Percentiles rank a stretch among this genome's conserved stretches.
Evolutionary conservation across 1,139 yeast species (phyloP).

Genomic region (Tardiomyces digboiensis): DNA sequence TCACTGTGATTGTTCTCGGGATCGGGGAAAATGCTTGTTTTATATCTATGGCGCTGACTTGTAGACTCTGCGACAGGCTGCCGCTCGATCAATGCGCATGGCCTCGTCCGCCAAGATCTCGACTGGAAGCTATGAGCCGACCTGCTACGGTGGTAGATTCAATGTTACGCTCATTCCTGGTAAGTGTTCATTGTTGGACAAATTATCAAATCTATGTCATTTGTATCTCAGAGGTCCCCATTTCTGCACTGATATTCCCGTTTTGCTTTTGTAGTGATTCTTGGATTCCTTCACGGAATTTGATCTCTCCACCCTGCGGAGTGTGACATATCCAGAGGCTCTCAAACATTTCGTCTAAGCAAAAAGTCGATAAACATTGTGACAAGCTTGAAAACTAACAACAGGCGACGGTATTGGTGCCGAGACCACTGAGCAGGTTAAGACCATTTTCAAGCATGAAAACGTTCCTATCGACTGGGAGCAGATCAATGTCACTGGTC

Average conservation of each 20-base stretch:
- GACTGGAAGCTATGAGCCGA: slow-evolving; percentile 42
- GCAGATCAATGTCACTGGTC: slow-evolving; percentile 79
- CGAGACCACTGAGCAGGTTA: slow-evolving; percentile 91
- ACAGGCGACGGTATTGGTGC: slow-evolving; percentile 90
- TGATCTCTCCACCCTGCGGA: not conserved
- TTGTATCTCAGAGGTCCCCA: no score
- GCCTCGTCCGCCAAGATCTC: slow-evolving; percentile 1
- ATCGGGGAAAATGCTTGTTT: no score
- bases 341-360: not conserved
- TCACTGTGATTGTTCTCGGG: no score
- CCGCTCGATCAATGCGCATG: not conserved
- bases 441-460: slow-evolving; percentile 76
- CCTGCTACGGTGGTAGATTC: slow-evolving; percentile 91
- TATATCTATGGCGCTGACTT: not conserved
- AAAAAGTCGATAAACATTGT: no score
- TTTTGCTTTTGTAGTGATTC: not conserved
- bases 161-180: slow-evolving; percentile 92
- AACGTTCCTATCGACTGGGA: slow-evolving; percentile 94
- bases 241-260: not conserved
- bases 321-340: not conserved
- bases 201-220: no score
- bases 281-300: not conserved
- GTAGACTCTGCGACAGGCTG: not conserved
- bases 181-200: no score
- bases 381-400: slow-evolving; percentile 1